Percentiles rank a stretch among this genome's conserved stretches.
These are phyloP conservation scores for Pelargonium citronellum DNA, from an alignment of 441 rosid genomes.

Conservation along the genomic window DNA sequence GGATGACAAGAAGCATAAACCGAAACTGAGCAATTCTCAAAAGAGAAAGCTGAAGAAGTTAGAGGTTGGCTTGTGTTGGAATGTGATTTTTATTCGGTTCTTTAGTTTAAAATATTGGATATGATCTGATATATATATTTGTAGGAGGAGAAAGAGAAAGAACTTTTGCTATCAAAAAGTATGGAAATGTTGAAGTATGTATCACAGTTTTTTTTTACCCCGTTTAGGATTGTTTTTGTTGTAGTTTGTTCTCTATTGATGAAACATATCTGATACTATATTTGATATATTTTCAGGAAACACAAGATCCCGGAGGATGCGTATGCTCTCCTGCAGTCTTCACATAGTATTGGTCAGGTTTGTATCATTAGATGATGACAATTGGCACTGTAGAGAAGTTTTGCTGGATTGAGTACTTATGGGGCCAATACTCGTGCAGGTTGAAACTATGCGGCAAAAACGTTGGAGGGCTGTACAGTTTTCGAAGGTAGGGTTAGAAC, in stretches of 20 bases:
- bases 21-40: conserved; percentile 46
- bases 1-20: conserved; percentile 20
- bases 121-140: conserved; percentile 12
- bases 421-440: conserved; percentile 29
- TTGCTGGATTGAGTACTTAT: conserved; percentile 15
- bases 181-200: conserved; percentile 54
- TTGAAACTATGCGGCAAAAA: conserved; percentile 50
- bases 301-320: conserved; percentile 57
- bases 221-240: neutral
- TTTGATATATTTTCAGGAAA: conserved; percentile 39
- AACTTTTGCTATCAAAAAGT: conserved; percentile 37
- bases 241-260: neutral
- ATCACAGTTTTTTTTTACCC: neutral
- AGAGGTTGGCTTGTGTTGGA: conserved; percentile 35
- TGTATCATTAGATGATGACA: conserved; percentile 22
- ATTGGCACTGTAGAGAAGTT: neutral
- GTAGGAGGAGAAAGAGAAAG: conserved; percentile 59
- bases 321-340: conserved; percentile 56
- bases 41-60: conserved; percentile 67
- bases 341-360: conserved; percentile 55
- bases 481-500: conserved; percentile 50
- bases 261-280: neutral
- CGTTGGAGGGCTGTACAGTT: conserved; percentile 51
- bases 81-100: neutral
- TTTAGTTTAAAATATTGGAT: neutral